Evolutionary conservation across 169 alveolate species (phyloP).

Genomic region (Theileria equi): DNA sequence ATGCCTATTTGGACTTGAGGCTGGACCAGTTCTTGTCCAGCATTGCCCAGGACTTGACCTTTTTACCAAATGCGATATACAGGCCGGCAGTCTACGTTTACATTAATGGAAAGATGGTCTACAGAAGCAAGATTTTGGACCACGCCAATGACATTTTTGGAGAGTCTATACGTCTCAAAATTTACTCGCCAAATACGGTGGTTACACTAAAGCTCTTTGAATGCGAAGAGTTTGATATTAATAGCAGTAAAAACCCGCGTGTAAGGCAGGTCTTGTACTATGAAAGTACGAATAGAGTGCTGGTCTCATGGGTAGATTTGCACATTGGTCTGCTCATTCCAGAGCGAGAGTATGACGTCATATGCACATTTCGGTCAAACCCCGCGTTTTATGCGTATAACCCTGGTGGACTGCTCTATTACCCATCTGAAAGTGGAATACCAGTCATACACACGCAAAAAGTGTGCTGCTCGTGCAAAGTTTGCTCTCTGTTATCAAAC

Average conservation of each 20-base stretch:
- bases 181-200: slow-evolving; percentile 33
- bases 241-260: slow-evolving; percentile 11
- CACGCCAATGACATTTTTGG: slow-evolving; percentile 37
- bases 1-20: slow-evolving; percentile 34
- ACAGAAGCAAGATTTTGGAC: slow-evolving; percentile 32
- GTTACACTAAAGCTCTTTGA: slow-evolving; percentile 54
- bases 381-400: slow-evolving; percentile 45
- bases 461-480: slow-evolving; percentile 55
- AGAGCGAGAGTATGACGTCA: slow-evolving; percentile 9
- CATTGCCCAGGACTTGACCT: slow-evolving; percentile 44
- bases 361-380: slow-evolving; percentile 43
- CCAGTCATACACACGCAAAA: slow-evolving; percentile 34
- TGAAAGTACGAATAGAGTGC: slow-evolving; percentile 29
- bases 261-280: slow-evolving; percentile 17
- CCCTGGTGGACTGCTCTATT: slow-evolving; percentile 56
- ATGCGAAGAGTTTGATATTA: slow-evolving; percentile 33
- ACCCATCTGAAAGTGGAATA: slow-evolving; percentile 28
- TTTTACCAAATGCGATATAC: slow-evolving; percentile 47
- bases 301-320: slow-evolving; percentile 53
- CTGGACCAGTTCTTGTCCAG: slow-evolving; percentile 53
- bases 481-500: slow-evolving; percentile 43
- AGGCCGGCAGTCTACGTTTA: slow-evolving; percentile 48
- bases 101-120: slow-evolving; percentile 25
- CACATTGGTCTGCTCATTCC: slow-evolving; percentile 46
- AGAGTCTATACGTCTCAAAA: slow-evolving; percentile 29